A percentile compares a stretch with the other conserved stretches of the same genome.
Conservation (phyloP, 1,284 basidiomycete species). For the Trichosporon sp. region DNA sequence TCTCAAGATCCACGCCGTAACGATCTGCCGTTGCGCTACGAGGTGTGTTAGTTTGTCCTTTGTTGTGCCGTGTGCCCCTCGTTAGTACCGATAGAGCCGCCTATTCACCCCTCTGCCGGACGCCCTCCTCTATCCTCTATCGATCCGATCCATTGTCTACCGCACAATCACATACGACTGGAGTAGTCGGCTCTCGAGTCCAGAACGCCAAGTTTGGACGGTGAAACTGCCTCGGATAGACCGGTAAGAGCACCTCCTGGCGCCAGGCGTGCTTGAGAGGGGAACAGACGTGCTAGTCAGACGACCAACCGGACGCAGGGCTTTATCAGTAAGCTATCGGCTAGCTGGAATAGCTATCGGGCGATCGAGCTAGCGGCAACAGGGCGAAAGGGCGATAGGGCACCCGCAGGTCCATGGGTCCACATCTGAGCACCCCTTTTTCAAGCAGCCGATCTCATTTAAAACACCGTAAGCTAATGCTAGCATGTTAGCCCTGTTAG, state of each 20-base stretch:
- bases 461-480: neutral
- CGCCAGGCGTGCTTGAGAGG: too few species aligned
- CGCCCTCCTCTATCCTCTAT: too few species aligned
- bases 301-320: neutral
- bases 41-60: neutral
- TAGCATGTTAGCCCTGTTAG: too few species aligned
- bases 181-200: neutral
- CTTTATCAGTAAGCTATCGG: neutral
- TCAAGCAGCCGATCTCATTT: neutral
- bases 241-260: too few species aligned
- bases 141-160: neutral
- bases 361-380: neutral
- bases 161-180: neutral
- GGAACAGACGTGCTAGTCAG: neutral
- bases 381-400: too few species aligned
- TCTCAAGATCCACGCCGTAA: neutral
- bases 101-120: neutral
- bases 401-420: too few species aligned
- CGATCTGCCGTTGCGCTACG: neutral
- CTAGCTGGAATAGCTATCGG: neutral
- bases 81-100: too few species aligned
- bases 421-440: neutral
- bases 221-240: neutral
- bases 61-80: neutral
- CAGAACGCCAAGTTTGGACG: neutral